These are phyloP conservation scores for Apocynum venetum DNA, from an alignment of 257 asterid species.

Conservation along the genomic window DNA sequence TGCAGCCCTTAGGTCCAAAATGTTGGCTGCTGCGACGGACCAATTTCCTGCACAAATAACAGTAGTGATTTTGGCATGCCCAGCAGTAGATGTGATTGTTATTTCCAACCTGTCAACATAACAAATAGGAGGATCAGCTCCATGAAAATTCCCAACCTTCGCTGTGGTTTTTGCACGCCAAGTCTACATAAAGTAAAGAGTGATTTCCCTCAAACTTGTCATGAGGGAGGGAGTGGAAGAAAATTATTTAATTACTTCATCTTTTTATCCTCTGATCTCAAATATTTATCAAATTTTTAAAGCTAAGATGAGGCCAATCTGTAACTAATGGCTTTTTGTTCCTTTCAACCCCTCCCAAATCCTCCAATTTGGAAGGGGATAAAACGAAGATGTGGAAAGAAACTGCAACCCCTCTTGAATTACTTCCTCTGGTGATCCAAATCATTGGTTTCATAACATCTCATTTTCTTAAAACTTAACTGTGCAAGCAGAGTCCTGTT, in stretches of 20 bases:
- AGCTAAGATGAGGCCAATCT: too few species aligned
- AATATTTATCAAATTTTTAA: too few species aligned
- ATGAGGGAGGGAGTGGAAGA: neutral
- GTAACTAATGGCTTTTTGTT: too few species aligned
- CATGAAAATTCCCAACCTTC: neutral
- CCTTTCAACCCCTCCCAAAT: neutral
- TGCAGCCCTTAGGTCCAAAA: slow-evolving; percentile 83
- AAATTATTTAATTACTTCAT: neutral
- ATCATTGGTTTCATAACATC: neutral
- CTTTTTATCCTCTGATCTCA: neutral
- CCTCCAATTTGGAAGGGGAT: neutral
- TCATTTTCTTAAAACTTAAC: neutral
- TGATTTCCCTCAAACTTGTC: neutral
- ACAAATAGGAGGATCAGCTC: neutral
- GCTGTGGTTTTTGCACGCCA: too few species aligned
- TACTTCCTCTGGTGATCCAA: neutral
- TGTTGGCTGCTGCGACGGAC: slow-evolving; percentile 71
- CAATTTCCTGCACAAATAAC: slow-evolving; percentile 67
- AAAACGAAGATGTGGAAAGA: neutral
- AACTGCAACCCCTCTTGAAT: neutral
- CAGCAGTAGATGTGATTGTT: slow-evolving; percentile 90
- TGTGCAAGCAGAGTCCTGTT: neutral
- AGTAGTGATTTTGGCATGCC: slow-evolving; percentile 88
- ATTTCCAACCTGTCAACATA: slow-evolving; percentile 45
- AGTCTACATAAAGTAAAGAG: neutral